Base-by-base conservation (phyloP, 345 rosid species). In the Brassica juncea region DNA sequence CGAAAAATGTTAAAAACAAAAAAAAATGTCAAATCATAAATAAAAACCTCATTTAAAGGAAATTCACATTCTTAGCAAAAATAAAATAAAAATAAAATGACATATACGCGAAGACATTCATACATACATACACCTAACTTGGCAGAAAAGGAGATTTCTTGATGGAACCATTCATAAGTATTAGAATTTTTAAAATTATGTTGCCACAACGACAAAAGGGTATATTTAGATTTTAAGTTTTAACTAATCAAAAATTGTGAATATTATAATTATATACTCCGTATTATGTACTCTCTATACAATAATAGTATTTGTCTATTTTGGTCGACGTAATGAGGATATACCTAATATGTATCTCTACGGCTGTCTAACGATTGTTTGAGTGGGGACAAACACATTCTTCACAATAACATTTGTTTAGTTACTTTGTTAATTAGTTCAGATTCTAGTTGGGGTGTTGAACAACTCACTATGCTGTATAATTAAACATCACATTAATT, bases 381-480 rank as follows among this genome's bases (percentile, higher is more conserved):
- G 74, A 16, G 75, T 74, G 55, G 58, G 80, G 87, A 73, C 83
- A 84, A 80, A 80, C 80, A 62, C 47, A 74, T 82, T 82, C 85
- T 82, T 86, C 82, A 73, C 76, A 74, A 78, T 72, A 60, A 32
- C n/a, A 60, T 47, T 74, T 55, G 39, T 75, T 55, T 70, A 70
- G 64, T 64, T 19, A 30, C 11, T 57, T 62, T 52, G 47, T 52
- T 35, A 68, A 77, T 77, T 54, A 63, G 71, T 72, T 35, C 37
- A 28, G 62, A 65, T 44, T 42, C 55, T 59, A 30, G 81, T 77
- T 74, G 62, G 84, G 83, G 73, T 75, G 83, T 81, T 70, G 77
- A 69, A 80, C 88, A 84, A 78, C 88, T 86, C 84, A 82, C 55
- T 68, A 54, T 80, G 80, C 54, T 61, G 28, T 69, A n/a, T 68